These are phyloP conservation scores for Alternaria incomplexa DNA, from an alignment of 2,329 filamentous ascomycete genomes.

Conservation along the genomic window DNA sequence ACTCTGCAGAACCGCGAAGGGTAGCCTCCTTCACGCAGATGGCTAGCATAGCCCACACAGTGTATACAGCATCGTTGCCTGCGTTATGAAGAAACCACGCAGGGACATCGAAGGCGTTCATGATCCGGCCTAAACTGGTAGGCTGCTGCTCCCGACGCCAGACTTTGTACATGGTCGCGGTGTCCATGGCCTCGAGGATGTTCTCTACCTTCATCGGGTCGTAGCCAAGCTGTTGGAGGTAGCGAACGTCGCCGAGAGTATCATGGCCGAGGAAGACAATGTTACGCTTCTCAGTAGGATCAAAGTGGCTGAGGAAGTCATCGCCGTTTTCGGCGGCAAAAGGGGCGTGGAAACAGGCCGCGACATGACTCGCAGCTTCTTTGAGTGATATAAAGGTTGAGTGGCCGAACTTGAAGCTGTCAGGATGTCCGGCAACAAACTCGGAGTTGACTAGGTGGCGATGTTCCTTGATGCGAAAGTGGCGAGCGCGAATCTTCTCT, in stretches of 20 bases:
- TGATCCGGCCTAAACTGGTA: conserved; percentile 65
- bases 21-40: conserved; percentile 59
- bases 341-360: conserved; percentile 63
- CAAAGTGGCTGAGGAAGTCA: neutral
- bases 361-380: conserved; percentile 56
- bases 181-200: conserved; percentile 74
- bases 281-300: conserved; percentile 56
- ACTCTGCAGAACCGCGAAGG: conserved; percentile 38
- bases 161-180: conserved; percentile 71
- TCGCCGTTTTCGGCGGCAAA: conserved; percentile 49
- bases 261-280: conserved; percentile 84
- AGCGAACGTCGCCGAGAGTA: conserved; percentile 69
- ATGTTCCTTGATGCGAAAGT: conserved; percentile 79
- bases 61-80: conserved; percentile 84
- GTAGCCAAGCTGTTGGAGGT: conserved; percentile 70
- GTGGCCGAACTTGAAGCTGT: conserved; percentile 73
- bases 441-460: conserved; percentile 68
- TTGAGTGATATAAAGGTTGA: conserved; percentile 62
- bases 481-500: conserved; percentile 68
- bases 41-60: conserved; percentile 73
- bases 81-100: conserved; percentile 80
- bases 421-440: conserved; percentile 76
- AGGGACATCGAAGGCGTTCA: conserved; percentile 68
- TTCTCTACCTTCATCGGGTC: conserved; percentile 61
- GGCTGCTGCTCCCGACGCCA: conserved; percentile 61